These are phyloP conservation scores for Colletotrichum sp. DNA, from an alignment of 2,329 filamentous ascomycete species.

Conservation along the genomic window DNA sequence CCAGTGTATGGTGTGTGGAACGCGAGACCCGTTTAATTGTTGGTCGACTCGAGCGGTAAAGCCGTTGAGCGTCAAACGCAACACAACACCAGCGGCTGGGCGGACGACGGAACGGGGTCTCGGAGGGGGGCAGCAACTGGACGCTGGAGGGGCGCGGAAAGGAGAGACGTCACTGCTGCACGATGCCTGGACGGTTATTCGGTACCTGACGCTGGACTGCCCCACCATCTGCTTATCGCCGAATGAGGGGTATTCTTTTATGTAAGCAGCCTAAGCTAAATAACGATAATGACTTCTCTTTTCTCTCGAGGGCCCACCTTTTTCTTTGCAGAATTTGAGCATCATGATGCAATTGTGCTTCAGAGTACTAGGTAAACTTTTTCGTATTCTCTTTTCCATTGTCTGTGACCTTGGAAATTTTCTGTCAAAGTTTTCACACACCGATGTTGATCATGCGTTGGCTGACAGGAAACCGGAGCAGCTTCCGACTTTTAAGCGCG, in stretches of 20 bases:
- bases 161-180: conserved; percentile 19
- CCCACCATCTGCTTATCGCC: conserved; percentile 7
- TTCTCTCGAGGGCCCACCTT: not conserved
- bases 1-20: not conserved
- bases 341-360: not conserved
- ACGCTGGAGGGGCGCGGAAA: not conserved
- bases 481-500: not conserved
- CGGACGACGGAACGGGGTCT: not conserved
- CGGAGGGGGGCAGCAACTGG: not conserved
- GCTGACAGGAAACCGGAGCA: not conserved
- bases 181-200: not conserved
- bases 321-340: not conserved
- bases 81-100: not conserved
- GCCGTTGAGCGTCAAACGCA: not conserved
- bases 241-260: conserved; percentile 17
- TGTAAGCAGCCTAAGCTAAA: not conserved
- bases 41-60: not conserved
- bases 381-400: no score
- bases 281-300: not conserved
- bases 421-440: not conserved
- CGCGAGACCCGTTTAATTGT: conserved; percentile 12
- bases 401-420: not conserved
- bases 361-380: not conserved
- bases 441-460: not conserved
- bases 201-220: not conserved